phyloP scores from a whole-genome alignment of 495 filamentous ascomycete genomes.

The Trichoderma gamsii region DNA sequence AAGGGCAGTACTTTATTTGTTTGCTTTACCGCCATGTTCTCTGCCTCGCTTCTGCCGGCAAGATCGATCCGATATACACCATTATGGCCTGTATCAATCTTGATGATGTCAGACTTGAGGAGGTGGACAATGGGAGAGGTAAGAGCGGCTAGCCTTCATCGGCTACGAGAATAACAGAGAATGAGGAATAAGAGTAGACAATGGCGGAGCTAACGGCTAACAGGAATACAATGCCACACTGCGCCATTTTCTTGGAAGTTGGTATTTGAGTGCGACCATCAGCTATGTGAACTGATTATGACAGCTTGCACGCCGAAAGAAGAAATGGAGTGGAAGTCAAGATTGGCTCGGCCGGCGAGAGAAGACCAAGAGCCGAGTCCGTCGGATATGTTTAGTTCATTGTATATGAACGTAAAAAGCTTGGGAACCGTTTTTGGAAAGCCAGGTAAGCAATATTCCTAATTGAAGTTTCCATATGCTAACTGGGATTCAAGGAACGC shows the following conservation, averaged over 20 bases:
- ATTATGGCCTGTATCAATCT: slow-evolving; percentile 71
- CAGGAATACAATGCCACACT: slow-evolving; percentile 79
- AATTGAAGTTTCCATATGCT: not conserved
- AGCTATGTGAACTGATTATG: slow-evolving; percentile 77
- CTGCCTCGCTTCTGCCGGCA: slow-evolving; percentile 63
- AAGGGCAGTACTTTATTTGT: slow-evolving; percentile 79
- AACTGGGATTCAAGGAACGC: slow-evolving; percentile 44
- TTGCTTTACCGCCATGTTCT: slow-evolving; percentile 79
- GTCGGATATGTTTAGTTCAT: slow-evolving; percentile 48
- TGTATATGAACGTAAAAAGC: slow-evolving; percentile 64
- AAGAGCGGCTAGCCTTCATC: slow-evolving; percentile 21
- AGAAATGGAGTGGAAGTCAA: slow-evolving; percentile 67
- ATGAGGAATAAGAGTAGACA: not conserved
- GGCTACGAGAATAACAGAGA: not conserved
- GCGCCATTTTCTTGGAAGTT: slow-evolving; percentile 90
- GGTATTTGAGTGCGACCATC: slow-evolving; percentile 70
- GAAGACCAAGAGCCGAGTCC: slow-evolving; percentile 41
- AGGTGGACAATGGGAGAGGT: slow-evolving; percentile 80
- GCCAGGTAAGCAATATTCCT: slow-evolving; percentile 34
- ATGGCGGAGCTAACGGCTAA: slow-evolving; percentile 9
- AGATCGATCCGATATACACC: slow-evolving; percentile 56
- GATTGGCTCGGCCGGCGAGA: slow-evolving; percentile 38
- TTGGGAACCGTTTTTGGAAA: slow-evolving; percentile 68
- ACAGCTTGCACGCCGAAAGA: slow-evolving; percentile 82
- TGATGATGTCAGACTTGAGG: slow-evolving; percentile 64